Conservation (phyloP, 345 rosid genomes). For the Corchorus olitorius region DNA sequence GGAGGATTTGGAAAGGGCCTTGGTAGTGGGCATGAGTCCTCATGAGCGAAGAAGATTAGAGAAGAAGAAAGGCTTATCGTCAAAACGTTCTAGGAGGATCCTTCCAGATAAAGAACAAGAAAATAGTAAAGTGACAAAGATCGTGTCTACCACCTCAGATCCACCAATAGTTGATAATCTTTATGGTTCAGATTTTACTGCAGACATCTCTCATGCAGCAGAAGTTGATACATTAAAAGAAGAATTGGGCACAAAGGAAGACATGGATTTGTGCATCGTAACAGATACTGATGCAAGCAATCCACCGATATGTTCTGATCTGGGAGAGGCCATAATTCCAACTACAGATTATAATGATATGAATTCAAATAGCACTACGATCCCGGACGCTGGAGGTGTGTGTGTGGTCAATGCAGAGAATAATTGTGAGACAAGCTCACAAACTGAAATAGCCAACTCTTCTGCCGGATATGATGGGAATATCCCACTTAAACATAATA, state of each 20-base stretch:
- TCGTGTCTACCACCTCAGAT: constrained; percentile 18
- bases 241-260: constrained; percentile 23
- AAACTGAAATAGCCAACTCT: constrained; percentile 28
- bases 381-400: constrained; percentile 28
- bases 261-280: constrained; percentile 16
- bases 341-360: constrained; percentile 18
- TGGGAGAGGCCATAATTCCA: constrained; percentile 22
- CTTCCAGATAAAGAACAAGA: constrained; percentile 37
- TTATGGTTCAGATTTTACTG: constrained; percentile 20
- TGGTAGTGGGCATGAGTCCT: constrained; percentile 87
- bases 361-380: constrained; percentile 31
- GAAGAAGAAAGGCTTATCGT: constrained; percentile 63
- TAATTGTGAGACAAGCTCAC: constrained; percentile 16
- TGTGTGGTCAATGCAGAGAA: constrained; percentile 33
- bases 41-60: constrained; percentile 71
- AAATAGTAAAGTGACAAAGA: constrained; percentile 15
- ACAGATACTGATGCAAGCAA: constrained; percentile 26
- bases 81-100: constrained; percentile 32
- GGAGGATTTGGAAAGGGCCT: constrained; percentile 85
- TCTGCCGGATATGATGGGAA: constrained; percentile 34
- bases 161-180: constrained; percentile 22
- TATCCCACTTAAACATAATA: constrained; percentile 42
- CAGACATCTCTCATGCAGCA: constrained; percentile 3
- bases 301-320: constrained; percentile 20
- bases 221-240: constrained; percentile 7